phyloP scores from a whole-genome alignment of 495 filamentous ascomycete genomes.

The Tuber calosporum region DNA sequence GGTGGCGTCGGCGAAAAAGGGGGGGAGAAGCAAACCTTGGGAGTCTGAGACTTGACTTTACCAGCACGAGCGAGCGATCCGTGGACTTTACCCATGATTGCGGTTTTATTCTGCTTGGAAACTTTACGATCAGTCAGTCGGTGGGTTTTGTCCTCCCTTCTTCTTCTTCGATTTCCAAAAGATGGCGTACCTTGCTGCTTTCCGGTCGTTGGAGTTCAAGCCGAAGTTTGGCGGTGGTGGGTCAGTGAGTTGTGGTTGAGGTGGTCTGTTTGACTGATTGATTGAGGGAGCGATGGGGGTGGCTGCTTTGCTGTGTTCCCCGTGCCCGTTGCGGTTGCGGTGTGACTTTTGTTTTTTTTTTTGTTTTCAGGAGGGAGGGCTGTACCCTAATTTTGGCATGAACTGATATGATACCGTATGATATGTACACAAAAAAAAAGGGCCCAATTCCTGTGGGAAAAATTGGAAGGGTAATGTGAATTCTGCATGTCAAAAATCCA shows the following conservation, averaged over 20 bases:
- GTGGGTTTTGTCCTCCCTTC: neutral
- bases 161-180: neutral
- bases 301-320: neutral
- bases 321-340: neutral
- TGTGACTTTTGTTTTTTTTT: neutral
- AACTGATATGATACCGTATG: no score
- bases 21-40: conserved; percentile 57
- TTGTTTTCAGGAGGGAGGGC: neutral
- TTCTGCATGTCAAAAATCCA: no score
- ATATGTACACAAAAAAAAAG: no score
- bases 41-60: conserved; percentile 89
- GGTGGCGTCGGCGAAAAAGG: conserved; percentile 11
- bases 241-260: neutral
- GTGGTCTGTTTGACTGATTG: neutral
- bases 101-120: conserved; percentile 41
- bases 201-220: neutral
- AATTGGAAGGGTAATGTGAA: neutral
- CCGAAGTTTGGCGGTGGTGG: neutral
- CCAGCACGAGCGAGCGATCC: conserved; percentile 93
- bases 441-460: neutral
- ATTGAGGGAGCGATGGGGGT: neutral
- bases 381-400: neutral
- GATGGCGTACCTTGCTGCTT: neutral
- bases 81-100: conserved; percentile 85
- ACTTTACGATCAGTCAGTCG: neutral